These are phyloP conservation scores for Nymphaea colorata DNA, from an alignment of 164 flowering plant species.

Conservation along the genomic window DNA sequence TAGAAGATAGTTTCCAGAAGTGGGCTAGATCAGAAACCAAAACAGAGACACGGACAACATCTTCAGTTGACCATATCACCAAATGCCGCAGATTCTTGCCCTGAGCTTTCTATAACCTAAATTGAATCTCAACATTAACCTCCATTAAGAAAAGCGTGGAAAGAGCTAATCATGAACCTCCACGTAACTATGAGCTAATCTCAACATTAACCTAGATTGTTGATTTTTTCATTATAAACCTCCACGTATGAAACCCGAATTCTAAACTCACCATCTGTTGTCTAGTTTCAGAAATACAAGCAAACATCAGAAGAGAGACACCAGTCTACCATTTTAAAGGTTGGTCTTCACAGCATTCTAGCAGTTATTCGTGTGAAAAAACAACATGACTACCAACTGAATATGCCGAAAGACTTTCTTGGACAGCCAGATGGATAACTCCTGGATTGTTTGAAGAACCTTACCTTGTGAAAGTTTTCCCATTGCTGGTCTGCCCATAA, in stretches of 20 bases:
- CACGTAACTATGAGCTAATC: too few relatives aligned
- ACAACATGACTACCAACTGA: constrained; percentile 39
- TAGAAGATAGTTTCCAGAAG: background rate
- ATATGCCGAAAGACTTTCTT: constrained; percentile 49
- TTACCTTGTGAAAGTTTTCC: constrained; percentile 92
- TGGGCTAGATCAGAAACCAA: constrained; percentile 41
- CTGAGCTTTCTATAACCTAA: constrained; percentile 94
- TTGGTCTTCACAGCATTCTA: constrained; percentile 1
- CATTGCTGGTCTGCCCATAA: constrained; percentile 91
- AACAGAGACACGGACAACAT: constrained; percentile 90
- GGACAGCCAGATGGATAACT: constrained; percentile 85
- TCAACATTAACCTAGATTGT: constrained; percentile 72
- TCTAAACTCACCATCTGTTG: constrained; percentile 58
- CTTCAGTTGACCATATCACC: constrained; percentile 28
- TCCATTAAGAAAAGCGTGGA: background rate
- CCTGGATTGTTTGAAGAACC: constrained; percentile 81
- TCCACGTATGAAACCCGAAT: constrained; percentile 96
- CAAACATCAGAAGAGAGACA: background rate
- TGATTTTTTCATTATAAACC: constrained; percentile 93
- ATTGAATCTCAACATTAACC: background rate
- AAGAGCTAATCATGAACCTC: background rate
- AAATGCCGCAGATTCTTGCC: constrained; percentile 27
- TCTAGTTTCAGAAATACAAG: constrained; percentile 23
- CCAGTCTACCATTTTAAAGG: background rate
- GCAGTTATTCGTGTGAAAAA: background rate